Conservation (phyloP, 1,284 basidiomycete species). For the Puccinia hordei region DNA sequence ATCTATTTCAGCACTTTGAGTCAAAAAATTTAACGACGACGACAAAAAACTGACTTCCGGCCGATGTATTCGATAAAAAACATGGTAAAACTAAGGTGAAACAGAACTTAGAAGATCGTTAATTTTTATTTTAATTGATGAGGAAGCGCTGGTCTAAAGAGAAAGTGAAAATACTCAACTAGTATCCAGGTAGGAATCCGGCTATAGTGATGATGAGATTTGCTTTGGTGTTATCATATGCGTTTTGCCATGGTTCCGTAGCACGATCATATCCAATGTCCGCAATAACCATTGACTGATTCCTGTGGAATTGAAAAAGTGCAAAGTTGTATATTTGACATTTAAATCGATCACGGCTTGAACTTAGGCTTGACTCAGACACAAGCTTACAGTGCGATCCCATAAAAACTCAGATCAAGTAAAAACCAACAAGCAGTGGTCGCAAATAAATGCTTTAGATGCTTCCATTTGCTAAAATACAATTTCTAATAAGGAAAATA, state of each 20-base stretch:
- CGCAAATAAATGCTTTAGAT: constrained; percentile 70
- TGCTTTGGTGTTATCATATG: constrained; percentile 43
- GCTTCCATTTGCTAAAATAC: constrained; percentile 69
- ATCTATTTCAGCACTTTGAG: neutral
- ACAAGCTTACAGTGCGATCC: constrained; percentile 55
- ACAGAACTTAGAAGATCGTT: neutral
- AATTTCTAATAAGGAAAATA: constrained; percentile 63
- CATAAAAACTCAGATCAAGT: constrained; percentile 65
- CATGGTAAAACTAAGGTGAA: constrained; percentile 25
- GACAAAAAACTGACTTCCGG: constrained; percentile 56
- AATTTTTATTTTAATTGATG: too few species aligned
- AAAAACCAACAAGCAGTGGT: constrained; percentile 72
- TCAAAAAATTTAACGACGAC: neutral
- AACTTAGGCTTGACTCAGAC: neutral
- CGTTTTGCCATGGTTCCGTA: constrained; percentile 44
- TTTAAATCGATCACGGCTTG: constrained; percentile 44
- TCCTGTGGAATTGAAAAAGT: neutral
- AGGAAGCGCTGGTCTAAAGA: too few species aligned
- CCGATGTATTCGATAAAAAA: constrained; percentile 57
- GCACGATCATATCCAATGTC: constrained; percentile 58
- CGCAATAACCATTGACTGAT: constrained; percentile 65
- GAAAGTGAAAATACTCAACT: constrained; percentile 48
- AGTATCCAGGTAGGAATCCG: constrained; percentile 58
- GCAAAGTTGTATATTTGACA: constrained; percentile 53
- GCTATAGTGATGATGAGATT: constrained; percentile 53